Conservation (phyloP, 306 rosid species). For the Medicago lupulina region DNA sequence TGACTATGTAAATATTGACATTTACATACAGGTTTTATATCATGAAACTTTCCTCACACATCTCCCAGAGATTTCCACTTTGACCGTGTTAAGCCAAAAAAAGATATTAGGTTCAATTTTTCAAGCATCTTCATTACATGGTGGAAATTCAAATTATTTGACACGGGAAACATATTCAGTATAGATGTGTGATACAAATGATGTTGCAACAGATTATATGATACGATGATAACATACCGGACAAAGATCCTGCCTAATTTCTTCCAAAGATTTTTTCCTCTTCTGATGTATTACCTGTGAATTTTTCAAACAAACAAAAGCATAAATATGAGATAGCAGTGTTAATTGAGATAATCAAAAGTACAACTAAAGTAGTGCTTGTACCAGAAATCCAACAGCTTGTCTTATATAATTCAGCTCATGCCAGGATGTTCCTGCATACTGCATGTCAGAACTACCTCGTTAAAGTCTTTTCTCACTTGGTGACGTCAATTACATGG, state of each 20-base stretch:
- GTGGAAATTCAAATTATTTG: slow-evolving; percentile 16
- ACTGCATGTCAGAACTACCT: slow-evolving; percentile 56
- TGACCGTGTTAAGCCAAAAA: background rate
- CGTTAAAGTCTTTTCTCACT: slow-evolving; percentile 27
- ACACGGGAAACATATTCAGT: slow-evolving; percentile 25
- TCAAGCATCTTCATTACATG: slow-evolving; percentile 13
- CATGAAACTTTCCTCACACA: slow-evolving; percentile 22
- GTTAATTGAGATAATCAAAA: slow-evolving; percentile 1
- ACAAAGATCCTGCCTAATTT: slow-evolving; percentile 92
- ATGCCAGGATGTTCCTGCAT: slow-evolving; percentile 99
- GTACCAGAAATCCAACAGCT: slow-evolving; percentile 98
- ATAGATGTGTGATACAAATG: background rate
- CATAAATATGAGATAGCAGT: slow-evolving; percentile 34
- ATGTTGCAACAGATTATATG: slow-evolving; percentile 11
- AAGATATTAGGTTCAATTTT: slow-evolving; percentile 7
- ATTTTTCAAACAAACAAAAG: slow-evolving; percentile 40
- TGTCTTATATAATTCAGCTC: slow-evolving; percentile 96
- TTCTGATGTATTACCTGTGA: slow-evolving; percentile 97
- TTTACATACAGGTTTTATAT: background rate
- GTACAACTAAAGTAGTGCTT: slow-evolving; percentile 22
- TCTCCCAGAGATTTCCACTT: slow-evolving; percentile 9
- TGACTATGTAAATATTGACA: slow-evolving; percentile 12
- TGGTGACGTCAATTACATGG: slow-evolving; percentile 17
- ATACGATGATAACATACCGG: slow-evolving; percentile 63
- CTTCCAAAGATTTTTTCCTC: slow-evolving; percentile 89